Conservation (phyloP, 352 stramenopile genomes). For the Phytophthora lateralis region DNA sequence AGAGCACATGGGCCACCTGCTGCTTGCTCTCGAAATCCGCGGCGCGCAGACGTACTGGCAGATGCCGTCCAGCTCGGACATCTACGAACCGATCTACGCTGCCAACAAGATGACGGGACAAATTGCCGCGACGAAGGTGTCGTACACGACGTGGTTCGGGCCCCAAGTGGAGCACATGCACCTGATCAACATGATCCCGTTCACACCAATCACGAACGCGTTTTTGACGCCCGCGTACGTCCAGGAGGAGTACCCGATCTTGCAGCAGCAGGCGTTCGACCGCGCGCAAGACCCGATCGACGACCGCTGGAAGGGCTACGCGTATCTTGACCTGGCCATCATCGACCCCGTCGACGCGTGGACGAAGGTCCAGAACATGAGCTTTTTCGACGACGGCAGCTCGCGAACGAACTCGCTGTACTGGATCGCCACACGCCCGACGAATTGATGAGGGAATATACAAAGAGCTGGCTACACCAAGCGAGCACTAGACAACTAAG, state of each 20-base stretch:
- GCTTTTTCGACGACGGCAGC: conserved; percentile 87
- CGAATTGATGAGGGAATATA: conserved; percentile 8
- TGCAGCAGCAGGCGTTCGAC: conserved; percentile 75
- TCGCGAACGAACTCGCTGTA: conserved; percentile 90
- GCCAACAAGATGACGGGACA: conserved; percentile 88
- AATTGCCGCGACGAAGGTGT: conserved; percentile 78
- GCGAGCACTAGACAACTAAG: neutral
- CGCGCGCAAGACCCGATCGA: conserved; percentile 66
- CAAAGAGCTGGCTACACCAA: neutral
- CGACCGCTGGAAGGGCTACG: conserved; percentile 83
- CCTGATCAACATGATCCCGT: conserved; percentile 92
- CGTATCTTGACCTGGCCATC: conserved; percentile 85
- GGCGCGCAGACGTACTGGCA: conserved; percentile 97
- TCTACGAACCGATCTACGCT: conserved; percentile 78
- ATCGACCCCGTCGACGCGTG: conserved; percentile 76
- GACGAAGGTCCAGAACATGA: conserved; percentile 64
- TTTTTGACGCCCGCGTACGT: conserved; percentile 79
- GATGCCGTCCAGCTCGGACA: conserved; percentile 69
- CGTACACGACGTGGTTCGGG: conserved; percentile 90
- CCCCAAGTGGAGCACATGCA: conserved; percentile 88
- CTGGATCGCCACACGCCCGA: conserved; percentile 86
- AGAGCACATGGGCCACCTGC: conserved; percentile 90
- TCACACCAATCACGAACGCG: conserved; percentile 84
- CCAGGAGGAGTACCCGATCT: conserved; percentile 77
- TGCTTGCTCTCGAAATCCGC: conserved; percentile 94